phyloP scores from a whole-genome alignment of 768 basidiomycete species.

The Psilocybe tampanensis region DNA sequence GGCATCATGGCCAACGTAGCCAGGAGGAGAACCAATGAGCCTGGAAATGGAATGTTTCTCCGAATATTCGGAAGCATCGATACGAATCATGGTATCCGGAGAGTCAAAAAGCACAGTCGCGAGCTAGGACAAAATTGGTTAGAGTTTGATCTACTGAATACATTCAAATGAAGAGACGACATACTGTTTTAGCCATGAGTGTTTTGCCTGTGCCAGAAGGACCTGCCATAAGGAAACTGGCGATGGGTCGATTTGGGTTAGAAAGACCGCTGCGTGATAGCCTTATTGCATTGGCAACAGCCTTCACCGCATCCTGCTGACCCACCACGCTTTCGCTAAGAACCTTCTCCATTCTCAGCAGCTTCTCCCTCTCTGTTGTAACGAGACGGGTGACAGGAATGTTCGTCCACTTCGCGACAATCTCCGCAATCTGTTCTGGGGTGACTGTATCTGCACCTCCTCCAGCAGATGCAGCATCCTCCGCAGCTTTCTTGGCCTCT shows the following conservation, averaged over 20 bases:
- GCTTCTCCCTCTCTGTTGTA: slow-evolving; percentile 90
- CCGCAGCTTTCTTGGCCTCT: slow-evolving; percentile 70
- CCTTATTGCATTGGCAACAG: slow-evolving; percentile 93
- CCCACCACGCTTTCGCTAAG: slow-evolving; percentile 81
- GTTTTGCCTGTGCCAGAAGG: slow-evolving; percentile 93
- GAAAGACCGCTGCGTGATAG: slow-evolving; percentile 93
- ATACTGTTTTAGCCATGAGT: slow-evolving; percentile 83
- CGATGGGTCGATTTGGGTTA: slow-evolving; percentile 85
- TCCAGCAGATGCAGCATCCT: slow-evolving; percentile 60
- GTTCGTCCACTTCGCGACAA: slow-evolving; percentile 91
- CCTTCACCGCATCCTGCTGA: slow-evolving; percentile 87
- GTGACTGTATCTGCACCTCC: slow-evolving; percentile 72
- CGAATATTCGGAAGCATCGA: slow-evolving; percentile 94
- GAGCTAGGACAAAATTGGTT: slow-evolving; percentile 49
- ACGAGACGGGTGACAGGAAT: slow-evolving; percentile 88
- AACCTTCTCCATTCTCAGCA: slow-evolving; percentile 84
- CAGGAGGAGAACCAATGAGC: slow-evolving; percentile 67
- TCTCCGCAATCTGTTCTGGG: slow-evolving; percentile 90
- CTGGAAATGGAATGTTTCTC: slow-evolving; percentile 63
- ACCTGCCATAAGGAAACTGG: slow-evolving; percentile 92
- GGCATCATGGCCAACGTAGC: slow-evolving; percentile 90
- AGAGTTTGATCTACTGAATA: neutral
- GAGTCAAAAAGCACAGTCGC: slow-evolving; percentile 90
- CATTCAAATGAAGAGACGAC: slow-evolving; percentile 24
- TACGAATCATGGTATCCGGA: slow-evolving; percentile 87